Base-by-base conservation (phyloP, 2,329 filamentous ascomycete genomes). In the Stagonosporopsis cucurbitacearum region DNA sequence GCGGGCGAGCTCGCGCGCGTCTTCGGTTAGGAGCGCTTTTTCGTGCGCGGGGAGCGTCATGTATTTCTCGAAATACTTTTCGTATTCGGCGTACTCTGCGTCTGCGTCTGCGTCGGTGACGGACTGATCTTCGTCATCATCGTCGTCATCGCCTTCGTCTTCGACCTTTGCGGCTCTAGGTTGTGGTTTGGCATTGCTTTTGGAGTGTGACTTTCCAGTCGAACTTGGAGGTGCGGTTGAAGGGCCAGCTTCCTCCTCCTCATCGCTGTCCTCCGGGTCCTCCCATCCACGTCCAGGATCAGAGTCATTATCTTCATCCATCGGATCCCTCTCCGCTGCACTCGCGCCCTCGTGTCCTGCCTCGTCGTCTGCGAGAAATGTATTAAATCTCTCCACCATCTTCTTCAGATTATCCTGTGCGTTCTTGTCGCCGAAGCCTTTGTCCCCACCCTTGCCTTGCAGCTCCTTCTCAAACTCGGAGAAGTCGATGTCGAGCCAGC, bases 371-470 rank as follows among this genome's bases (percentile, higher is more conserved):
- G 96, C 91, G 41, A 99, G 77, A 66, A 99, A 98, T 12, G 89
- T 82, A 69, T 97, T 92, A 68, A 99, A 98, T n/a, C 92, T 86
- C 42, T 90, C 89, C 0, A 99, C 95, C 72, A 98, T 96, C 69
- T 94, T 94, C 50, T 89, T 88, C 20, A 99, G 80, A 70, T 96
- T 89, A 4, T 87, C 86, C 68, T 93, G 87, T 0, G 88, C 85
- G 22, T 80, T 81, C 4, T 83, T 79, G 70, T 92, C 87, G 1
- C 88, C 89, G 68, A 91, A 81, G 0, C 74, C 77, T 4, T 62
- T 56, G 3, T 58, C 62, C 11, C 67, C 68, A 6, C 68, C 70
- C 46, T 73, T 75, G 58, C 84, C 85, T 50, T 81, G 79, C 2
- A 99, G 78, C 71, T 97, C 92, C 25, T 84, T 82, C 67, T 97